Evolutionary conservation across 2,329 filamentous ascomycete species (phyloP), one percentile per base, ranked within the genome.

Genomic region (Mariannaea elegans): DNA sequence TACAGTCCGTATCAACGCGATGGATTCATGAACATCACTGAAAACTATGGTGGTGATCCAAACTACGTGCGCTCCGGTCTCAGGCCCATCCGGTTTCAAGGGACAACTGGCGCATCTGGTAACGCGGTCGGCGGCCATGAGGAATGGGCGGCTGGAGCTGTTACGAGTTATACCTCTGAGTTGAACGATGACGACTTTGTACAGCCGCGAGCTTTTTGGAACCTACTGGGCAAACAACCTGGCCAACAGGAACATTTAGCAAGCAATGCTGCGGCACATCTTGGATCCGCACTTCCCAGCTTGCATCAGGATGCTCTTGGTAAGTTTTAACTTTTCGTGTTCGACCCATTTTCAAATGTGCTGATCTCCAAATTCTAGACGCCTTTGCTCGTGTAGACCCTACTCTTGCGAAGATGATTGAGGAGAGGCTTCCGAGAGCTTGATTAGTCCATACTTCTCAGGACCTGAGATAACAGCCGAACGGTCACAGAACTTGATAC

Each of bases 81-180:
- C 80, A 78, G 3, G 73, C 79, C 49, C 6, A 36, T 8, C 48
- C 23, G 14, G 7, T 6, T 55, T 51, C 12, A 32, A 42, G 18
- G 14, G 49, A n/a, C 21, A 8, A 2, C 27, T 9, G 42, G 44
- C 2, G 36, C 56, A 2, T 12, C 24, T 8, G 29, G 49, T 81
- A n/a, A 36, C 18, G 51, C 31, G 3, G 32, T 56, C 3, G 62
- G 52, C 1, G 54, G 55, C 3, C 60, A 65, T 14, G 51, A 61
- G 36, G 87, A 87, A 75, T 86, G 87, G 67, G 84, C 83, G 52
- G 78, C 78, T 6, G 83, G 86, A 69, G 53, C 56, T n/a, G 83
- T 58, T 3, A 31, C 83, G 19, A 85, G 84, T 75, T 88, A 87
- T 69, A 77, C 78, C 16, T 59, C 56, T 1, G 42, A 59, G 21